A percentile compares a stretch with the other conserved stretches of the same genome.
These are phyloP conservation scores for Penicillium pancosmium DNA, from an alignment of 495 filamentous ascomycete species.

Conservation along the genomic window DNA sequence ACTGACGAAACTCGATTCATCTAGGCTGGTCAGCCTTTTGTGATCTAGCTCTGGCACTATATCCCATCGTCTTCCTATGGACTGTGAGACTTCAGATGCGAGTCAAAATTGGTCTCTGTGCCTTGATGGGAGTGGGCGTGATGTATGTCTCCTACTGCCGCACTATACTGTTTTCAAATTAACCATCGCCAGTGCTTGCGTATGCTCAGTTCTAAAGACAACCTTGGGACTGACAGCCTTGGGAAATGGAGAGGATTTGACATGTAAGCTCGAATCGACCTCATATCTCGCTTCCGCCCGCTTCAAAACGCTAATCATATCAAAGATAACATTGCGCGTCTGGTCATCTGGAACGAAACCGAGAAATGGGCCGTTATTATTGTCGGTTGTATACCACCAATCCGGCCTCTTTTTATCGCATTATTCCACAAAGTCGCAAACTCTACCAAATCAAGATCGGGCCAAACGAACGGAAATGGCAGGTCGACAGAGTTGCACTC, in stretches of 20 bases:
- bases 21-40: slow-evolving; percentile 20
- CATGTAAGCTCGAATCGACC: slow-evolving; percentile 6
- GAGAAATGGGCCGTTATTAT: slow-evolving; percentile 25
- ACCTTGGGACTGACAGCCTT: slow-evolving; percentile 11
- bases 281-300: neutral
- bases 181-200: slow-evolving; percentile 7
- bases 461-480: slow-evolving; percentile 5
- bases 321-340: slow-evolving; percentile 11
- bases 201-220: slow-evolving; percentile 18
- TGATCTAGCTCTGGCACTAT: slow-evolving; percentile 27
- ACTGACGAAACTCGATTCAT: neutral
- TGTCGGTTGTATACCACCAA: slow-evolving; percentile 21
- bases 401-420: slow-evolving; percentile 14
- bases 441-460: slow-evolving; percentile 2
- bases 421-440: slow-evolving; percentile 12
- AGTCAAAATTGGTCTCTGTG: slow-evolving; percentile 46
- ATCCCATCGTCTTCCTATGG: slow-evolving; percentile 45
- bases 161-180: neutral
- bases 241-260: slow-evolving; percentile 11
- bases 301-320: neutral
- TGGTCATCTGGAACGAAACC: slow-evolving; percentile 18
- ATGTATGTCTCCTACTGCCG: neutral
- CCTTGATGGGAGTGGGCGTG: slow-evolving; percentile 42
- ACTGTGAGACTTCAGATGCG: slow-evolving; percentile 36
- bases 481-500: slow-evolving; percentile 12